These are phyloP conservation scores for Leonotis leonurus DNA, from an alignment of 257 asterid species.

Conservation along the genomic window DNA sequence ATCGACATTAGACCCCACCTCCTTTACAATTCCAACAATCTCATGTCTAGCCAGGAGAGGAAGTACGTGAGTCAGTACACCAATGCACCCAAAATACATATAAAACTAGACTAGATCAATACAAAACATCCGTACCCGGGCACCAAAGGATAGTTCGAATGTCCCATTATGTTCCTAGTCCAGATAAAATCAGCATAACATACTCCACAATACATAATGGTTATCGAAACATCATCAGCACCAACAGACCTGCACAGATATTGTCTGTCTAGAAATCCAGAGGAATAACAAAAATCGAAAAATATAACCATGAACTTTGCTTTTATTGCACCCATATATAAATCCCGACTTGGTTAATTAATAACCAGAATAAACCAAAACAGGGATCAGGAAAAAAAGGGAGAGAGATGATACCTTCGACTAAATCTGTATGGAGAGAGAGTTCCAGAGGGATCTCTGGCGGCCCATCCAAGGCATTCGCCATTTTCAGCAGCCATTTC, in stretches of 20 bases:
- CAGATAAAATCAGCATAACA: constrained; percentile 84
- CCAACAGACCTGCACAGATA: constrained; percentile 50
- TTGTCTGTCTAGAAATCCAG: not conserved
- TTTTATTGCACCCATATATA: not conserved
- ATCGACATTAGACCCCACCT: constrained; percentile 55
- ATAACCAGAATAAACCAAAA: not conserved
- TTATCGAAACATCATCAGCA: constrained; percentile 56
- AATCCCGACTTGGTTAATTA: not conserved
- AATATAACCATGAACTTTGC: not conserved
- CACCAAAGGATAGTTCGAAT: constrained; percentile 76
- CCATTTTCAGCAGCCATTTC: constrained; percentile 31
- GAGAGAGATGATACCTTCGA: constrained; percentile 45
- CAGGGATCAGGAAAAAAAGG: not conserved
- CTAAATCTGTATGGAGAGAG: constrained; percentile 71
- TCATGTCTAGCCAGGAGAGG: constrained; percentile 53
- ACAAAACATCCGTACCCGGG: constrained; percentile 57
- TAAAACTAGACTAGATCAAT: constrained; percentile 1
- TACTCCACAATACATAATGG: constrained; percentile 65
- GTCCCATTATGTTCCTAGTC: constrained; percentile 52
- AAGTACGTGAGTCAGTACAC: not conserved
- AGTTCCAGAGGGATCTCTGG: constrained; percentile 70
- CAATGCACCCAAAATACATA: not conserved
- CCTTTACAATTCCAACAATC: constrained; percentile 64
- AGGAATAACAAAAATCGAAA: not conserved
- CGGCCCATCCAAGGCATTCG: constrained; percentile 80